Evolutionary conservation across 2,329 filamentous ascomycete species (phyloP).

Genomic region (Xylariaceae sp.): DNA sequence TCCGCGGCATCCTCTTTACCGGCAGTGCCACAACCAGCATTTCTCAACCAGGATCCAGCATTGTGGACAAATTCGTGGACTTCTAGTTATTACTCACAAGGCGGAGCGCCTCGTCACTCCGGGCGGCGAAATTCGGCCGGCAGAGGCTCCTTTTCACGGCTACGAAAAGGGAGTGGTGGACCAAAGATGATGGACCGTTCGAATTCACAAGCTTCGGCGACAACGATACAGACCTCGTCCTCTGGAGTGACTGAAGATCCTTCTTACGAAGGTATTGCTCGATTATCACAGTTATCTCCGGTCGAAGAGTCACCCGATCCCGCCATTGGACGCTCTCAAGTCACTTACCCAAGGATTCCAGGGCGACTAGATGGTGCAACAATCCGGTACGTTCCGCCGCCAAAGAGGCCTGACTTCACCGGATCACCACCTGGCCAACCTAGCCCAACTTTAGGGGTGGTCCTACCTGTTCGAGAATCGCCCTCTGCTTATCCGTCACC

Average conservation of each 20-base stretch:
- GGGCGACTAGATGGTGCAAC: slow-evolving; percentile 27
- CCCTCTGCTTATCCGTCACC: slow-evolving; percentile 26
- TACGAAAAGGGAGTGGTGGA: slow-evolving; percentile 18
- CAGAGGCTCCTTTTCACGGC: slow-evolving; percentile 18
- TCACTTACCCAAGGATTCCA: slow-evolving; percentile 29
- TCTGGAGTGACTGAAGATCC: slow-evolving; percentile 30
- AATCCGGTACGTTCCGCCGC: slow-evolving; percentile 32
- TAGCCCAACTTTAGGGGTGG: slow-evolving; percentile 40
- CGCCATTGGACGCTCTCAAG: slow-evolving; percentile 30
- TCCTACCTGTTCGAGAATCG: slow-evolving; percentile 22
- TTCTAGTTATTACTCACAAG: slow-evolving; percentile 38
- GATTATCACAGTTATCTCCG: slow-evolving; percentile 40
- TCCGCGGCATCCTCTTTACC: slow-evolving; percentile 23
- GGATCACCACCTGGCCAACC: slow-evolving; percentile 37
- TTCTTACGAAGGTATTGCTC: slow-evolving; percentile 28
- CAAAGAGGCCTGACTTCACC: slow-evolving; percentile 29
- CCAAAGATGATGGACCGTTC: slow-evolving; percentile 21
- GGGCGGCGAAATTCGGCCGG: slow-evolving; percentile 11
- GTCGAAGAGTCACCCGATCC: slow-evolving; percentile 45
- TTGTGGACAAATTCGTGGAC: slow-evolving; percentile 25
- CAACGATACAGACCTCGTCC: slow-evolving; percentile 35
- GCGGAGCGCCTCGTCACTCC: slow-evolving; percentile 21
- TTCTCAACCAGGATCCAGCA: slow-evolving; percentile 23
- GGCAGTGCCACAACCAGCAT: slow-evolving; percentile 28
- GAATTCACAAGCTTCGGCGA: slow-evolving; percentile 33